Conservation (phyloP, 306 rosid genomes). For the Ceratonia siliqua region DNA sequence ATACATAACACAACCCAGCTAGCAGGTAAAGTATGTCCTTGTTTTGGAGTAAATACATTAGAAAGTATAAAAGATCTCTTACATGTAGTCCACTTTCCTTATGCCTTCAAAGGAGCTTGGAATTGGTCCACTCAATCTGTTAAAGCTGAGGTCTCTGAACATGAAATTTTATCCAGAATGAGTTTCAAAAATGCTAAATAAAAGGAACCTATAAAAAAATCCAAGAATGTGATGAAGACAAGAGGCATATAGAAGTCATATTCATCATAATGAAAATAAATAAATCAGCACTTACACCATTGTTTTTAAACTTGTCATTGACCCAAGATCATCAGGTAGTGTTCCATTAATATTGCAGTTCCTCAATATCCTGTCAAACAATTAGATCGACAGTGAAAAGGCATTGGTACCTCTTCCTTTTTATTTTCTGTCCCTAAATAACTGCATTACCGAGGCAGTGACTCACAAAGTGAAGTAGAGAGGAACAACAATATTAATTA, state of each 20-base stretch:
- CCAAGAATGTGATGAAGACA: too few relatives aligned
- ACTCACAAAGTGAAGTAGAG: background rate
- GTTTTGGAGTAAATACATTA: background rate
- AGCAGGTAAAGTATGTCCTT: too few relatives aligned
- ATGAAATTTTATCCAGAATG: background rate
- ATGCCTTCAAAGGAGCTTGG: slow-evolving; percentile 32
- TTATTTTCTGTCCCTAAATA: background rate
- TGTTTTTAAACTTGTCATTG: slow-evolving; percentile 23
- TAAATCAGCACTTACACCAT: slow-evolving; percentile 33
- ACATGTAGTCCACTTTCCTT: slow-evolving; percentile 27
- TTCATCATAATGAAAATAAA: background rate
- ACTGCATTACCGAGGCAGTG: slow-evolving; percentile 31
- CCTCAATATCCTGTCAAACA: slow-evolving; percentile 58
- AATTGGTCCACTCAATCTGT: slow-evolving; percentile 45
- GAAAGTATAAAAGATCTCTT: slow-evolving; percentile 8
- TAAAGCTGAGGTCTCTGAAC: slow-evolving; percentile 63
- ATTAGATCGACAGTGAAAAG: slow-evolving; percentile 9
- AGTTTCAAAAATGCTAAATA: background rate
- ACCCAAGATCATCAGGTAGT: slow-evolving; percentile 42
- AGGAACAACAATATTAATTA: background rate
- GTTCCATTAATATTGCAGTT: slow-evolving; percentile 68
- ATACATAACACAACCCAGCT: background rate
- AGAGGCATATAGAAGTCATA: too few relatives aligned
- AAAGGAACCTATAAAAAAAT: background rate
- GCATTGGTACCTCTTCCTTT: background rate